These are phyloP conservation scores for Apiospora pterosperma DNA, from an alignment of 2,329 filamentous ascomycete genomes.

Conservation along the genomic window DNA sequence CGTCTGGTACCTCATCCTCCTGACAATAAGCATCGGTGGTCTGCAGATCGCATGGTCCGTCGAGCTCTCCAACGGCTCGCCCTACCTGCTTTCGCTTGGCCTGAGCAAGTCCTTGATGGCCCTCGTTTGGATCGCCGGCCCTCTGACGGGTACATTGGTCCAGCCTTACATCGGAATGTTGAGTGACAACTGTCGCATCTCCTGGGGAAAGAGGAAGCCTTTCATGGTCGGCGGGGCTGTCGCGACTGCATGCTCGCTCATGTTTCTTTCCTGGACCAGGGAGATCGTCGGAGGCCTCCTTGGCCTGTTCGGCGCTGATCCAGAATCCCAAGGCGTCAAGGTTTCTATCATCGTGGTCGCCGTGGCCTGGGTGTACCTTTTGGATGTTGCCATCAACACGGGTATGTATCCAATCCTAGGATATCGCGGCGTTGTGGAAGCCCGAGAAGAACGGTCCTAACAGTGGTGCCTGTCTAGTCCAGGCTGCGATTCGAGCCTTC, in stretches of 20 bases:
- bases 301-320: slow-evolving; percentile 66
- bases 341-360: slow-evolving; percentile 71
- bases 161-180: slow-evolving; percentile 81
- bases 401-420: slow-evolving; percentile 43
- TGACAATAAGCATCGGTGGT: slow-evolving; percentile 84
- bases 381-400: slow-evolving; percentile 95
- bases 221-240: slow-evolving; percentile 72
- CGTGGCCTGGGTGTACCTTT: slow-evolving; percentile 80
- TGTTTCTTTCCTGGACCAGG: slow-evolving; percentile 70
- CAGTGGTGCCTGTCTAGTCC: slow-evolving; percentile 48
- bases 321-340: slow-evolving; percentile 62
- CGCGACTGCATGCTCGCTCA: slow-evolving; percentile 64
- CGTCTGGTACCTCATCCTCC: slow-evolving; percentile 77
- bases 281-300: slow-evolving; percentile 69
- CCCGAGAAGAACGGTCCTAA: slow-evolving; percentile 4
- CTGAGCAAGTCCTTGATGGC: slow-evolving; percentile 81
- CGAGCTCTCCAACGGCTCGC: slow-evolving; percentile 89
- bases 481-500: slow-evolving; percentile 86
- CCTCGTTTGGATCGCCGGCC: slow-evolving; percentile 81
- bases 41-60: slow-evolving; percentile 96
- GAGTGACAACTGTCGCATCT: slow-evolving; percentile 71
- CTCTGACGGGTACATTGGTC: slow-evolving; percentile 72
- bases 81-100: slow-evolving; percentile 75
- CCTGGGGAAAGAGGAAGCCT: slow-evolving; percentile 76
- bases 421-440: too few relatives aligned